A percentile compares a stretch with the other conserved stretches of the same genome.
These are phyloP conservation scores for Backusella mclennaniae DNA, from an alignment of 192 early-diverging fungal genomes.

Conservation along the genomic window DNA sequence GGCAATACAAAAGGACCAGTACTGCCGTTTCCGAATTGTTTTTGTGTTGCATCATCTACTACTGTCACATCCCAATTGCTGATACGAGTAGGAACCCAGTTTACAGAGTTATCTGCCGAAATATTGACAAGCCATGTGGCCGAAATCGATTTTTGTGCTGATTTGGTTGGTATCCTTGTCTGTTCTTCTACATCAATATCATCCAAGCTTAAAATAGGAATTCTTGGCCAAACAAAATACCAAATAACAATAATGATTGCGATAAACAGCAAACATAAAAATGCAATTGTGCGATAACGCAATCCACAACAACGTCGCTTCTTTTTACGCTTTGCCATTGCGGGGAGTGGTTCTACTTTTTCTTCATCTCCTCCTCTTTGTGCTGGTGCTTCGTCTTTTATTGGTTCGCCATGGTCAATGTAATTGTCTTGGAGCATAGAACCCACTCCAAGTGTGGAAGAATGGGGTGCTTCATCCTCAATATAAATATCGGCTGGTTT, in stretches of 20 bases:
- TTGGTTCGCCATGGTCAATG: neutral
- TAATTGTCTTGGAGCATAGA: constrained; percentile 6
- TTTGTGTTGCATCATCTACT: constrained; percentile 14
- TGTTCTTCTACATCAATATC: neutral
- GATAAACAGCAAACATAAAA: neutral
- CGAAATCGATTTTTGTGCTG: constrained; percentile 6
- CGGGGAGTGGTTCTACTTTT: neutral
- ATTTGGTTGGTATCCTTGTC: neutral
- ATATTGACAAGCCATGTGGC: constrained; percentile 26
- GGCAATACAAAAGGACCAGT: constrained; percentile 14
- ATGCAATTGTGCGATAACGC: neutral
- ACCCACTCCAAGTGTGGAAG: neutral
- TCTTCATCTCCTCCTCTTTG: neutral
- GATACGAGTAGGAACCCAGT: constrained; percentile 29
- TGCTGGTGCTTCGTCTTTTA: neutral
- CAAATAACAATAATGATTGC: constrained; percentile 14
- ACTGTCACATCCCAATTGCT: constrained; percentile 12
- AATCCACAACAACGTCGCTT: constrained; percentile 12
- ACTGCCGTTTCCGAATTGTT: constrained; percentile 18
- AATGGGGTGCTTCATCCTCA: constrained; percentile 14
- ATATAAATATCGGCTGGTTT: constrained; percentile 16
- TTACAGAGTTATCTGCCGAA: constrained; percentile 21
- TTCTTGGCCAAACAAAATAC: constrained; percentile 28
- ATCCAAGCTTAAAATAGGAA: constrained; percentile 9
- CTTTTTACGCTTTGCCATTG: constrained; percentile 15